Conservation (phyloP, 2,329 filamentous ascomycete species). For the Trichoderma atrobrunneum region DNA sequence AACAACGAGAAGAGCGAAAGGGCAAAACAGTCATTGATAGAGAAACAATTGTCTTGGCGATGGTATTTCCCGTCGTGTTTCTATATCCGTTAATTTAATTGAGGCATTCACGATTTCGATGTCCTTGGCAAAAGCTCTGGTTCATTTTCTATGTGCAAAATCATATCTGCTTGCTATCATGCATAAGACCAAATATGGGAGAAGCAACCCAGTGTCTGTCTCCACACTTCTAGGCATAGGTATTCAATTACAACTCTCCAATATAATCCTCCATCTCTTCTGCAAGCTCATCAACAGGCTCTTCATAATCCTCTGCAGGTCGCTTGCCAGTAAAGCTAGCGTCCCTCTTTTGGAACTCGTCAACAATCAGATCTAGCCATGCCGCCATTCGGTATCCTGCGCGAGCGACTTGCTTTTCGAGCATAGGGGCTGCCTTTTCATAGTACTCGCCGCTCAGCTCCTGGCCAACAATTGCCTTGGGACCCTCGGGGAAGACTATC, state of each 20-base stretch:
- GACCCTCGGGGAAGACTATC: conserved; percentile 59
- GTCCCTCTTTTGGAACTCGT: conserved; percentile 31
- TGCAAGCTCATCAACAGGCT: conserved; percentile 15
- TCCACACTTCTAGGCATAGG: not conserved
- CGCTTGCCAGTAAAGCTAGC: conserved; percentile 1
- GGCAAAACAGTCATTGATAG: not conserved
- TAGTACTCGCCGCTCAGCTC: conserved; percentile 65
- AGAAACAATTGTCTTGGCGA: conserved; percentile 10
- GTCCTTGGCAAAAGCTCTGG: not conserved
- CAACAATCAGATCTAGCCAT: conserved; percentile 63
- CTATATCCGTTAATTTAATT: not conserved
- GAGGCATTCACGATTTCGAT: not conserved
- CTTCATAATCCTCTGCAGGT: conserved; percentile 21
- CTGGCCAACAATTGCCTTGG: conserved; percentile 53
- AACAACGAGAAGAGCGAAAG: not conserved
- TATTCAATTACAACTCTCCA: conserved; percentile 24
- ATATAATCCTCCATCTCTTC: conserved; percentile 26
- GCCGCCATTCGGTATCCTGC: conserved; percentile 67
- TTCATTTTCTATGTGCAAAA: not conserved
- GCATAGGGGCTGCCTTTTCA: conserved; percentile 58
- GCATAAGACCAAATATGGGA: not conserved
- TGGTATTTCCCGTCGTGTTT: not conserved
- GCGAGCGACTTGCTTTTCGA: conserved; percentile 65
- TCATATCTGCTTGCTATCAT: not conserved
- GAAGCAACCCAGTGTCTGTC: not conserved